These are phyloP conservation scores for Colletotrichum costaricense DNA, from an alignment of 2,329 filamentous ascomycete genomes.

Conservation along the genomic window DNA sequence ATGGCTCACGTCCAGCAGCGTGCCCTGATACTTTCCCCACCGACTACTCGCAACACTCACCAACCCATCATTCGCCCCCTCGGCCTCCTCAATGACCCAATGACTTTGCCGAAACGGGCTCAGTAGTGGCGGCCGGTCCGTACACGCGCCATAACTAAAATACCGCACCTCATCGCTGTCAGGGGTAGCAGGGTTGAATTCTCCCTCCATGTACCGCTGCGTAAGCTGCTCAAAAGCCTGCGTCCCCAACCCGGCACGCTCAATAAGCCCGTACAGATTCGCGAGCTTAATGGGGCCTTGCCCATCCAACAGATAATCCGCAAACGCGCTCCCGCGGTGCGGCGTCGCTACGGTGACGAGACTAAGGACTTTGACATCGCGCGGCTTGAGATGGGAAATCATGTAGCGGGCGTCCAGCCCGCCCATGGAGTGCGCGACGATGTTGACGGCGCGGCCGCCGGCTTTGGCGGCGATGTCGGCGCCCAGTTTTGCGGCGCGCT, in stretches of 20 bases:
- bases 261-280: constrained; percentile 64
- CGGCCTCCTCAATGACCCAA: constrained; percentile 58
- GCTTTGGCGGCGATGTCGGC: constrained; percentile 62
- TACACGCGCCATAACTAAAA: constrained; percentile 71
- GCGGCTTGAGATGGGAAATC: constrained; percentile 66
- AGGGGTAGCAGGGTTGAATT: constrained; percentile 69
- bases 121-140: constrained; percentile 65
- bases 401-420: constrained; percentile 74
- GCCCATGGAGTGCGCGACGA: constrained; percentile 78
- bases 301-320: constrained; percentile 63
- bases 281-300: constrained; percentile 61
- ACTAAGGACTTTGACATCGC: constrained; percentile 58
- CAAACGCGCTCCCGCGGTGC: constrained; percentile 64
- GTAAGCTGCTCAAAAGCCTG: constrained; percentile 72
- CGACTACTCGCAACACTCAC: constrained; percentile 72
- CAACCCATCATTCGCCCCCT: constrained; percentile 75
- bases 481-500: constrained; percentile 68
- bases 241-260: constrained; percentile 65
- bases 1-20: constrained; percentile 70
- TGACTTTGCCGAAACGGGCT: constrained; percentile 71
- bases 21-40: constrained; percentile 75
- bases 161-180: constrained; percentile 66
- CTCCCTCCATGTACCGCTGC: constrained; percentile 64
- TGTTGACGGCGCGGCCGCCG: constrained; percentile 73
- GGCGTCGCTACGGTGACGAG: constrained; percentile 68